phyloP scores from a whole-genome alignment of 2,329 filamentous ascomycete genomes.

The Phyllosticta paracitricarpa region DNA sequence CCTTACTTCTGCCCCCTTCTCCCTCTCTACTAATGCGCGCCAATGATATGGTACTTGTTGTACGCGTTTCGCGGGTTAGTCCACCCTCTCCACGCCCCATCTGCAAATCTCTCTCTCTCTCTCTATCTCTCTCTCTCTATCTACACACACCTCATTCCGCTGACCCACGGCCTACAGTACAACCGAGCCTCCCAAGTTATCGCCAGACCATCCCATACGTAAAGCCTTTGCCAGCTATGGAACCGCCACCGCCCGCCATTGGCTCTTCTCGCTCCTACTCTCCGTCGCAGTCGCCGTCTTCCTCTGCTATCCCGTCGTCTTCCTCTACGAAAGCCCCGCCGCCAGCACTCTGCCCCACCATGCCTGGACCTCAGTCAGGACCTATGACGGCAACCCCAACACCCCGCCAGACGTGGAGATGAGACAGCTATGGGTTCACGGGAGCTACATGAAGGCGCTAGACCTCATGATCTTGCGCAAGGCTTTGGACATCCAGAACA shows the following conservation, averaged over 20 bases:
- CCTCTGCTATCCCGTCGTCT: slow-evolving; percentile 65
- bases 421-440: slow-evolving; percentile 74
- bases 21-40: slow-evolving; percentile 11
- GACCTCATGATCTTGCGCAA: slow-evolving; percentile 53
- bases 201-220: slow-evolving; percentile 55
- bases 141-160: not conserved
- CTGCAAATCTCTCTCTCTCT: not conserved
- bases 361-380: slow-evolving; percentile 69
- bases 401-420: slow-evolving; percentile 62
- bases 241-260: slow-evolving; percentile 60
- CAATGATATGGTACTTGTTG: slow-evolving; percentile 67
- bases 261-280: slow-evolving; percentile 61
- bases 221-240: slow-evolving; percentile 58
- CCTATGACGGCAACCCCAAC: slow-evolving; percentile 43
- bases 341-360: slow-evolving; percentile 64
- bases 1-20: slow-evolving; percentile 5
- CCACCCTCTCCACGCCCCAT: not conserved
- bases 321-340: slow-evolving; percentile 64
- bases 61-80: slow-evolving; percentile 69
- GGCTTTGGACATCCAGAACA: slow-evolving; percentile 60
- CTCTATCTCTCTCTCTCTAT: not conserved
- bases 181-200: slow-evolving; percentile 59
- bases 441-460: slow-evolving; percentile 68
- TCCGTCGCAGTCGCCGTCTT: slow-evolving; percentile 62
- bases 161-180: slow-evolving; percentile 42